These are phyloP conservation scores for Neltuma alba DNA, from an alignment of 306 rosid genomes.

Conservation along the genomic window DNA sequence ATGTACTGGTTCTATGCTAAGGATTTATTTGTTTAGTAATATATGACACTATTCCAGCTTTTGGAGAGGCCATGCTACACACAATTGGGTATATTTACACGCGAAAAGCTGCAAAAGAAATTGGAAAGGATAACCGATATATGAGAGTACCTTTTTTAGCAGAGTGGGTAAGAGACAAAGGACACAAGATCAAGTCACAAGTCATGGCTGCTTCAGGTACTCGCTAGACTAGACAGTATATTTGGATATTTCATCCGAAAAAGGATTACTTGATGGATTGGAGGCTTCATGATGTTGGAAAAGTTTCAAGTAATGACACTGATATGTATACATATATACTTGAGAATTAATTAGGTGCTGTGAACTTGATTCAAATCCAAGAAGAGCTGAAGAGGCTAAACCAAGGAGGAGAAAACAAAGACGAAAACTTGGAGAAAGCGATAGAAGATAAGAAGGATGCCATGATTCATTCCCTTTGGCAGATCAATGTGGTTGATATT, in stretches of 20 bases:
- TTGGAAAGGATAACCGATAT: slow-evolving; percentile 73
- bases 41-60: slow-evolving; percentile 55
- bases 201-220: slow-evolving; percentile 94
- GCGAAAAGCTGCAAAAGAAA: slow-evolving; percentile 78
- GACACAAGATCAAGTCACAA: slow-evolving; percentile 92
- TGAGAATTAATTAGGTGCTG: slow-evolving; percentile 63
- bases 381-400: slow-evolving; percentile 80
- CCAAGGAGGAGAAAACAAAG: slow-evolving; percentile 74
- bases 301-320: slow-evolving; percentile 24
- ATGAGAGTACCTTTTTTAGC: slow-evolving; percentile 94
- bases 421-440: slow-evolving; percentile 65
- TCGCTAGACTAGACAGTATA: slow-evolving; percentile 5
- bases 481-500: slow-evolving; percentile 90
- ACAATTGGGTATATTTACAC: slow-evolving; percentile 96
- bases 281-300: slow-evolving; percentile 10
- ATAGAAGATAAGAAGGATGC: slow-evolving; percentile 81
- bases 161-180: slow-evolving; percentile 95
- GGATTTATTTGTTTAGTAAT: slow-evolving; percentile 13
- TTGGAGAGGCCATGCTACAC: slow-evolving; percentile 97
- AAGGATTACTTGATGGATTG: not conserved
- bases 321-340: not conserved
- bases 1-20: not conserved
- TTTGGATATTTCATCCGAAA: slow-evolving; percentile 25
- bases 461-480: slow-evolving; percentile 87
- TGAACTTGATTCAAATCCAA: slow-evolving; percentile 84